Evolutionary conservation across 495 filamentous ascomycete genomes (phyloP).

Genomic region (Parachaetomium inaequale): DNA sequence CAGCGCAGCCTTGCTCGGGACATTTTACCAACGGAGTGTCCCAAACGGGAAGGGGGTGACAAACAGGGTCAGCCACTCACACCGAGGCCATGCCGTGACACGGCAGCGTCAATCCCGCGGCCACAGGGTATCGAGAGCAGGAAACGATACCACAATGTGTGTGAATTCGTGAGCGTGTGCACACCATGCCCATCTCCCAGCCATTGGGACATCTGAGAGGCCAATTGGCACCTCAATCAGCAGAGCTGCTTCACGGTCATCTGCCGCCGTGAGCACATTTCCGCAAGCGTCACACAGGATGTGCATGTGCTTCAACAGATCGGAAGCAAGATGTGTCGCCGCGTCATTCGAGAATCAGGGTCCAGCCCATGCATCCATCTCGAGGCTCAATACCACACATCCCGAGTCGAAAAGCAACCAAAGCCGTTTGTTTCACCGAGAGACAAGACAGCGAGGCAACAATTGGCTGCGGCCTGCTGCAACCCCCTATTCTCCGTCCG

Average conservation of each 20-base stretch:
- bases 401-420: too few relatives aligned
- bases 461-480: neutral
- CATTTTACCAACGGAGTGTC: neutral
- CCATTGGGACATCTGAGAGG: neutral
- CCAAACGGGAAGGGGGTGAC: slow-evolving; percentile 8
- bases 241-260: neutral
- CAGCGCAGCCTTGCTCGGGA: neutral
- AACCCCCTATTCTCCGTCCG: neutral
- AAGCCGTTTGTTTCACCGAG: too few relatives aligned
- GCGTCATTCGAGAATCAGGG: slow-evolving; percentile 9
- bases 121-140: neutral
- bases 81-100: neutral
- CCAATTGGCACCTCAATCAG: neutral
- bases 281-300: neutral
- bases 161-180: neutral
- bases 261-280: neutral
- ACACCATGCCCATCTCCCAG: neutral
- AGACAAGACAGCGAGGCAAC: neutral
- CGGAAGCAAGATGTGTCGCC: slow-evolving; percentile 6
- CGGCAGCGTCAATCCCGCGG: neutral
- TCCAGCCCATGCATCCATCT: neutral
- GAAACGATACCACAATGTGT: neutral
- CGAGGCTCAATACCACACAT: neutral
- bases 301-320: neutral
- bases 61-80: slow-evolving; percentile 9